Evolutionary conservation across 2,329 filamentous ascomycete species (phyloP), one percentile per base, ranked within the genome.

Genomic region (Verticillium zaregamsianum): DNA sequence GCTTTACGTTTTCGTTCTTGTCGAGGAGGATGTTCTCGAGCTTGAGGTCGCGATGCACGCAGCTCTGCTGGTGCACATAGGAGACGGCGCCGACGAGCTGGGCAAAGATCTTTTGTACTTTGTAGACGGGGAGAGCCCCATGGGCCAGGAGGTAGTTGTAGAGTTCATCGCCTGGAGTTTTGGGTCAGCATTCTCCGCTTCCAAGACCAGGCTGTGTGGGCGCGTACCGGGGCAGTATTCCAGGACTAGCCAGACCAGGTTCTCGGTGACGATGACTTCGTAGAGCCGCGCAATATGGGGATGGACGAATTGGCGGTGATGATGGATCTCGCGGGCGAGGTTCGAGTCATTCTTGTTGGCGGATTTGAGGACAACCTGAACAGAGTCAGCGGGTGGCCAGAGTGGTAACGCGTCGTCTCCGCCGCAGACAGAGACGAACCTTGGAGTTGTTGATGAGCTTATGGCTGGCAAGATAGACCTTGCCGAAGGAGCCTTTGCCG

Each of bases 391-490:
- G 32, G 23, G 20, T 14, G 20, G 45, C 45, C 20, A 5, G 11
- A 23, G 45, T 14, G 20, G 20, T 8, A 11, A 40, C 33, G 45
- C 9, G 12, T 4, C 14, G 9, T 25, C 20, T 23, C 9, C 3
- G 15, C 37, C 2, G 37, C 37, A 20, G 37, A 40, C 37, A 20
- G 8, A 57, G 58, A 72, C 81, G 64, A 72, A 94, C 93, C 87
- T 97, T 98, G 73, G 93, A 97, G 71, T 93, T 94, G 87, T 97
- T 97, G 71, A 92, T 98, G 76, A 99, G 92, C 77, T 97, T 98
- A 77, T 99, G 95, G 55, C 89, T 88, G 62, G 94, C 95, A 63
- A 99, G 84, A 76, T 99, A 99, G 71, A 99, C 95, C 79, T 97
- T 98, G 70, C 95, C 95, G 77, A 99, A 99, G 66, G 93, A 97